These are phyloP conservation scores for Psilocybe tampanensis DNA, from an alignment of 768 basidiomycete species.

Conservation along the genomic window DNA sequence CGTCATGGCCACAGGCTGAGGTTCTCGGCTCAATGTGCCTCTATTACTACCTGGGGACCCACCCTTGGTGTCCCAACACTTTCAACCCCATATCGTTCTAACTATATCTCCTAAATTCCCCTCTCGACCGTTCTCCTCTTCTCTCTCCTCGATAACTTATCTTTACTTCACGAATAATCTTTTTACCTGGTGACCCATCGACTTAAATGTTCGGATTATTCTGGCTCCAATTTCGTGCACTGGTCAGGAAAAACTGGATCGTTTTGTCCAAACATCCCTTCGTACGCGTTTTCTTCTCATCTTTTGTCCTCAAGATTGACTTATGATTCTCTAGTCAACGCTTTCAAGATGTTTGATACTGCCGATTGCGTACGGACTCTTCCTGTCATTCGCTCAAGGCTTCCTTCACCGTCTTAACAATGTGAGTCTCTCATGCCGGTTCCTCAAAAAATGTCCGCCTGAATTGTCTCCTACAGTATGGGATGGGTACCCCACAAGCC, in stretches of 20 bases:
- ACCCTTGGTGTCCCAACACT: too few relatives aligned
- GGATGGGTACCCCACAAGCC: constrained; percentile 58
- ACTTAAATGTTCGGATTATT: constrained; percentile 42
- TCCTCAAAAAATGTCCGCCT: neutral
- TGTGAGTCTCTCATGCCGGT: constrained; percentile 38
- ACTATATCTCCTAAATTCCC: too few relatives aligned
- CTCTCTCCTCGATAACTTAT: too few relatives aligned
- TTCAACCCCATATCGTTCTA: too few relatives aligned
- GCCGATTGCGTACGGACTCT: constrained; percentile 67
- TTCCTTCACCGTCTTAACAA: constrained; percentile 64
- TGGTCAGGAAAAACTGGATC: constrained; percentile 79
- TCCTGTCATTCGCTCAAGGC: constrained; percentile 64
- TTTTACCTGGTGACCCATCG: neutral
- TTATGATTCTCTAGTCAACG: constrained; percentile 45
- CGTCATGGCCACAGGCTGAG: too few relatives aligned
- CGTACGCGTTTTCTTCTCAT: constrained; percentile 32
- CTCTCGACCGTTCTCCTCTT: too few relatives aligned
- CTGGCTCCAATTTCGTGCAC: constrained; percentile 59
- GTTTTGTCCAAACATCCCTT: constrained; percentile 65
- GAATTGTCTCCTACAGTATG: constrained; percentile 46
- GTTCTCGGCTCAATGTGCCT: too few relatives aligned
- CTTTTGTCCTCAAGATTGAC: neutral
- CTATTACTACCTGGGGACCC: too few relatives aligned
- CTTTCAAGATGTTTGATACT: constrained; percentile 61
- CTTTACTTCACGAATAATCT: too few relatives aligned